A percentile compares a stretch with the other conserved stretches of the same genome.
These are phyloP conservation scores for Diaporthe humulicola DNA, from an alignment of 2,329 filamentous ascomycete genomes.

Conservation along the genomic window DNA sequence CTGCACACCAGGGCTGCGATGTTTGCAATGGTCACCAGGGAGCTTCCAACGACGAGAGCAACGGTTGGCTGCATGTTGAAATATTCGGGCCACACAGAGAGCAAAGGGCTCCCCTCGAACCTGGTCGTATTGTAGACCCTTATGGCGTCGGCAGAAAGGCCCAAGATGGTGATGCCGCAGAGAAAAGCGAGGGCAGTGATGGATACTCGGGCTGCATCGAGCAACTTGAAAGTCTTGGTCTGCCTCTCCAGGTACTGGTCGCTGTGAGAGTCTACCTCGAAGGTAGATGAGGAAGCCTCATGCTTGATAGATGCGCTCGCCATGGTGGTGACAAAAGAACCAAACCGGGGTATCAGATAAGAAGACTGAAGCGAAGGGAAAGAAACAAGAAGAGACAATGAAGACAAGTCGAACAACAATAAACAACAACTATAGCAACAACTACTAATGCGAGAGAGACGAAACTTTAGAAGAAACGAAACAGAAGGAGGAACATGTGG, in stretches of 20 bases:
- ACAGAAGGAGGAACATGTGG: slow-evolving; percentile 4
- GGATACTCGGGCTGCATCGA: slow-evolving; percentile 61
- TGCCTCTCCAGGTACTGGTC: slow-evolving; percentile 50
- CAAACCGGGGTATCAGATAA: slow-evolving; percentile 25
- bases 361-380: neutral
- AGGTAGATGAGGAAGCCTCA: slow-evolving; percentile 57
- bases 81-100: slow-evolving; percentile 70
- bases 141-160: slow-evolving; percentile 66
- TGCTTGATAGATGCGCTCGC: slow-evolving; percentile 37
- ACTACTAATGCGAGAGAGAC: neutral
- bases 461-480: slow-evolving; percentile 30
- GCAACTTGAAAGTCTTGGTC: slow-evolving; percentile 53
- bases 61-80: slow-evolving; percentile 70
- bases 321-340: slow-evolving; percentile 26
- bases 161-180: slow-evolving; percentile 65
- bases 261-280: slow-evolving; percentile 59
- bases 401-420: slow-evolving; percentile 11
- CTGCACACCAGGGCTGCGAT: slow-evolving; percentile 61
- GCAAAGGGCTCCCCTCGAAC: slow-evolving; percentile 59
- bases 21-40: slow-evolving; percentile 63
- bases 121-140: slow-evolving; percentile 68
- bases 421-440: neutral
- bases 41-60: slow-evolving; percentile 65
- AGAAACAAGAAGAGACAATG: slow-evolving; percentile 8
- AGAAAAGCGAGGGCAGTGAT: slow-evolving; percentile 65